These are phyloP conservation scores for Phytophthora kernoviae DNA, from an alignment of 352 stramenopile species.

Conservation along the genomic window DNA sequence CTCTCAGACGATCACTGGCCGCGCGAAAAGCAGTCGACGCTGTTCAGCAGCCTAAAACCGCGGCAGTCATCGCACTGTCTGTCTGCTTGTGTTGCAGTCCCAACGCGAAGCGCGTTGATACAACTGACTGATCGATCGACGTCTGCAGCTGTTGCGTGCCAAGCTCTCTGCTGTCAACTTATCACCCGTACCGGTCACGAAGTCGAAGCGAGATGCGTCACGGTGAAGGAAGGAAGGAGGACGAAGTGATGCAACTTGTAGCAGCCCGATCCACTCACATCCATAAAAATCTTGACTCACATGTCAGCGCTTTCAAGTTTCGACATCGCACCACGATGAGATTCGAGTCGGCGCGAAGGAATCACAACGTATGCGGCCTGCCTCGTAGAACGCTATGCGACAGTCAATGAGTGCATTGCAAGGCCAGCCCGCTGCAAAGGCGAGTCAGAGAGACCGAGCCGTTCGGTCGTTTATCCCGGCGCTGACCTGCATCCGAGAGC, in stretches of 20 bases:
- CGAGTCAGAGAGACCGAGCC: not conserved
- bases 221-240: not conserved
- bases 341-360: not conserved
- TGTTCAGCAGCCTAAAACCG: not conserved
- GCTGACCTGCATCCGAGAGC: not conserved
- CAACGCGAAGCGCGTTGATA: not conserved
- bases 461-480: not conserved
- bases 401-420: not conserved
- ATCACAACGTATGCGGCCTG: not conserved
- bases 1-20: constrained; percentile 1
- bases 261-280: no score
- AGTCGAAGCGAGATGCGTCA: not conserved
- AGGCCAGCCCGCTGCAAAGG: not conserved
- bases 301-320: not conserved
- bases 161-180: constrained; percentile 4
- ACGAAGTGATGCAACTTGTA: no score
- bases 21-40: not conserved
- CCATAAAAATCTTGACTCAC: no score
- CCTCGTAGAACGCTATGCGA: not conserved
- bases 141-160: not conserved
- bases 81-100: not conserved
- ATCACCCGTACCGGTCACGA: not conserved
- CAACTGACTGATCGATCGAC: not conserved
- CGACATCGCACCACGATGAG: not conserved
- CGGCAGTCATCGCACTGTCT: not conserved